phyloP scores from a whole-genome alignment of 2,329 filamentous ascomycete species.

The Rhinocladiella similis region DNA sequence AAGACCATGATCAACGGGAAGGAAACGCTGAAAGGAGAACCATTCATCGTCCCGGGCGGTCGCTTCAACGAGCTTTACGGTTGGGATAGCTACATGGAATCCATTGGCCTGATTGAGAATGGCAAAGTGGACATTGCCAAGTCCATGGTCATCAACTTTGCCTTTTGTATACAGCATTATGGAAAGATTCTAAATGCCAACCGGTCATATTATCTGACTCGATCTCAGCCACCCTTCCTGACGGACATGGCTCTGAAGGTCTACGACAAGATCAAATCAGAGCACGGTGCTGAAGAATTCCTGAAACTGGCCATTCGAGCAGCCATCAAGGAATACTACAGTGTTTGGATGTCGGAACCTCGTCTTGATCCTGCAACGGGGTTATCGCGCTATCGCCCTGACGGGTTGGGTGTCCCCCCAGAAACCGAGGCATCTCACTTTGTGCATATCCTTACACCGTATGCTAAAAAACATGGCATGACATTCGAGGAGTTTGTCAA shows the following conservation, averaged over 20 bases:
- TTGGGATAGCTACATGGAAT: constrained; percentile 99
- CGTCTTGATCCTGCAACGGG: constrained; percentile 76
- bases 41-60: constrained; percentile 96
- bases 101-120: constrained; percentile 81
- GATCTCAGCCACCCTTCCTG: constrained; percentile 93
- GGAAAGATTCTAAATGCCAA: constrained; percentile 98
- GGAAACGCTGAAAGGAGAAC: constrained; percentile 73
- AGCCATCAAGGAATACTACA: constrained; percentile 95
- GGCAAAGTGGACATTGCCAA: constrained; percentile 85
- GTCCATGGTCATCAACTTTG: constrained; percentile 93
- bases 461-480: constrained; percentile 81
- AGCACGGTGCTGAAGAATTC: constrained; percentile 78
- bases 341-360: constrained; percentile 79
- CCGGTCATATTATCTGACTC: constrained; percentile 88
- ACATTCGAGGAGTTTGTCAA: constrained; percentile 79
- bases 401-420: constrained; percentile 81
- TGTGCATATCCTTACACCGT: constrained; percentile 76
- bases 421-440: constrained; percentile 91
- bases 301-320: constrained; percentile 77
- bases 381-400: constrained; percentile 80
- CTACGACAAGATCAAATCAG: constrained; percentile 88
- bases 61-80: constrained; percentile 98
- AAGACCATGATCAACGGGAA: constrained; percentile 66
- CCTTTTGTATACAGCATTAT: constrained; percentile 97
- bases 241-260: constrained; percentile 96